phyloP scores from a whole-genome alignment of 2,329 filamentous ascomycete species.

The Stachybotrys chartarum region DNA sequence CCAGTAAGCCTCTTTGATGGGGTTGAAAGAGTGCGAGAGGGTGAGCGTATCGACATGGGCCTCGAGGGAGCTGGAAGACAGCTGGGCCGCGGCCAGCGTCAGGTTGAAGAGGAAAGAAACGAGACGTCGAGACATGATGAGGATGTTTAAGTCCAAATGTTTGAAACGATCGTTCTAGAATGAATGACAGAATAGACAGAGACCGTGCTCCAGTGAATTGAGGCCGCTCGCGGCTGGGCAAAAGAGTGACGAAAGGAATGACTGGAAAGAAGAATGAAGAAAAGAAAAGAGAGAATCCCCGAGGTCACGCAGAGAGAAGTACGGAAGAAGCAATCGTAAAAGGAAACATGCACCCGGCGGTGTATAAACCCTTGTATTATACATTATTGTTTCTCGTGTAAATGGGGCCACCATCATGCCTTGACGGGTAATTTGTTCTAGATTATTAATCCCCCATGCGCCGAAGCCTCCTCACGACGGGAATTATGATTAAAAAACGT shows the following conservation, averaged over 20 bases:
- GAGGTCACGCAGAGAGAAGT: not conserved
- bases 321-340: not conserved
- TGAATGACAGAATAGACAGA: not conserved
- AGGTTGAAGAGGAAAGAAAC: conserved; percentile 15
- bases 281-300: not conserved
- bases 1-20: conserved; percentile 54
- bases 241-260: not conserved
- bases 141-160: not conserved
- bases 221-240: not conserved
- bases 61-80: conserved; percentile 16
- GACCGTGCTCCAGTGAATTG: not conserved
- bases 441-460: not conserved
- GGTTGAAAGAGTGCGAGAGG: conserved; percentile 46
- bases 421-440: not conserved
- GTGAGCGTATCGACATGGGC: conserved; percentile 33
- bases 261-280: not conserved
- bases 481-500: not conserved
- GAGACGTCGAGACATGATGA: conserved; percentile 14
- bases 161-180: not conserved
- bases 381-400: no score
- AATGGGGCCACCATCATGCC: not conserved
- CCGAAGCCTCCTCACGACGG: not conserved
- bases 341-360: no score
- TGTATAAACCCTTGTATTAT: no score
- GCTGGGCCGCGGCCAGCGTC: conserved; percentile 16